Evolutionary conservation across 257 asterid genomes (phyloP).

Genomic region (Solanum neorickii): DNA sequence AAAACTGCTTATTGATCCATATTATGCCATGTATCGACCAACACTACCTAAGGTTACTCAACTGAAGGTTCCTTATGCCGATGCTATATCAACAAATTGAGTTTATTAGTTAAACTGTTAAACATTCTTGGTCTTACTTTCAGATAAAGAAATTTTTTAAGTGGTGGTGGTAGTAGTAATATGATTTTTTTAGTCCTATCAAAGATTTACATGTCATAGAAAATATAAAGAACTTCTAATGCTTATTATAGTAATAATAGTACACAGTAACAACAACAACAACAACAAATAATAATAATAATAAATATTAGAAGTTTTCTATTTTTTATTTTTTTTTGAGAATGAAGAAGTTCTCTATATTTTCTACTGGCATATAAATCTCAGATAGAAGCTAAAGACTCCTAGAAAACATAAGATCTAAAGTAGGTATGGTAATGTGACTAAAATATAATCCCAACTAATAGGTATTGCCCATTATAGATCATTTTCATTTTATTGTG

Average conservation of each 20-base stretch:
- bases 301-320: too few species aligned
- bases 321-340: background rate
- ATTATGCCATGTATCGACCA: background rate
- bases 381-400: background rate
- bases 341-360: too few species aligned
- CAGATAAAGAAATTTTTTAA: background rate
- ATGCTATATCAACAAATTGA: background rate
- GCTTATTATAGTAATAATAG: too few species aligned
- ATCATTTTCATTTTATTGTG: background rate
- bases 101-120: background rate
- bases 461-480: background rate
- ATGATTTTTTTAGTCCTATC: background rate
- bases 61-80: background rate
- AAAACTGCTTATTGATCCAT: background rate
- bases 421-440: background rate
- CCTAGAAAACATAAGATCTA: background rate
- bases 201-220: too few species aligned
- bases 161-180: background rate
- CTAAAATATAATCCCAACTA: background rate
- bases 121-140: background rate
- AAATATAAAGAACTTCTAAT: too few species aligned
- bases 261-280: too few species aligned
- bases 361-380: background rate
- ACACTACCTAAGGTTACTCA: background rate
- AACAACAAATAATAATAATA: too few species aligned